phyloP scores from a whole-genome alignment of 2,329 filamentous ascomycete genomes.

The Venturia asperata region DNA sequence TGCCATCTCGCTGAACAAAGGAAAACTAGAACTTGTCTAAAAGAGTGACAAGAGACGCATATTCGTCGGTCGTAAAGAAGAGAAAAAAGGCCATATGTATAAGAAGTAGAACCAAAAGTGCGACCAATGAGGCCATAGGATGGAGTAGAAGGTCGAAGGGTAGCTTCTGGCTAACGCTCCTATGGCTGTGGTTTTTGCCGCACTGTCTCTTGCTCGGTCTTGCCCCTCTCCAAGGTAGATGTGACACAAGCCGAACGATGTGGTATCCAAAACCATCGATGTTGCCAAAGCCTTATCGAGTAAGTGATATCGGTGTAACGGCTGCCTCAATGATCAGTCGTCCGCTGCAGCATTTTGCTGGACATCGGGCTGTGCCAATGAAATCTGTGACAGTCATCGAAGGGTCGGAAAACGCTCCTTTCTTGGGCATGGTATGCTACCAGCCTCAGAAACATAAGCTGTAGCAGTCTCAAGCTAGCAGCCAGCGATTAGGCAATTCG shows the following conservation, averaged over 20 bases:
- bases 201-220: neutral
- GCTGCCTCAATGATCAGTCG: neutral
- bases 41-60: neutral
- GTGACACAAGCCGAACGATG: neutral
- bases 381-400: neutral
- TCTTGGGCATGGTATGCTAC: neutral
- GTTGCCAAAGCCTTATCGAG: neutral
- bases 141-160: neutral
- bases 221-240: neutral
- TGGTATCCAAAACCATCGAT: constrained; percentile 8
- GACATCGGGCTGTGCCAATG: neutral
- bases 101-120: neutral
- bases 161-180: neutral
- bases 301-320: neutral
- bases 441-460: neutral
- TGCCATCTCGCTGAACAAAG: constrained; percentile 2
- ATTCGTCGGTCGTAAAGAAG: constrained; percentile 7
- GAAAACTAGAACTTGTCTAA: constrained; percentile 1
- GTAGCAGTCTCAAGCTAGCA: neutral
- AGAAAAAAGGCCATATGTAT: constrained; percentile 4
- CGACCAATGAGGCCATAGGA: neutral
- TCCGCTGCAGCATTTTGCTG: neutral
- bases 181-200: neutral
- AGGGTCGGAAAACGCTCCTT: neutral
- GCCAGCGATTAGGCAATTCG: neutral